phyloP scores from a whole-genome alignment of 2,329 filamentous ascomycete species.

The Aquanectria penicillioides region DNA sequence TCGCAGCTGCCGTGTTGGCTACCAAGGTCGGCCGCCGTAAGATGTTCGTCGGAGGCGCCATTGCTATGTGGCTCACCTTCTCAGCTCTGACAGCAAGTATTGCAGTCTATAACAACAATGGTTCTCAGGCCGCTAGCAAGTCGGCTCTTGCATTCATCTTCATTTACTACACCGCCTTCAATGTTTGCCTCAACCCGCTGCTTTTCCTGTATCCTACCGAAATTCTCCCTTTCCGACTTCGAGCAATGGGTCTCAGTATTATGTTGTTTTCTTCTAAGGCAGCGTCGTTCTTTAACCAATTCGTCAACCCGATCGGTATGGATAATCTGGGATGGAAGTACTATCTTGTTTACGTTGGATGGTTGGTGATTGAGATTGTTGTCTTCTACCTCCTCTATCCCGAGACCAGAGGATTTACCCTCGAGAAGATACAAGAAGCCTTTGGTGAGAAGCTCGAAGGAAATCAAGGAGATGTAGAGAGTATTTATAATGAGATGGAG shows the following conservation, averaged over 20 bases:
- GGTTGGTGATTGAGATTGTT: constrained; percentile 33
- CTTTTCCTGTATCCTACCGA: constrained; percentile 24
- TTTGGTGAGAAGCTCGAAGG: constrained; percentile 24
- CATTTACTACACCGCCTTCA: constrained; percentile 28
- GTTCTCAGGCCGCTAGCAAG: constrained; percentile 24
- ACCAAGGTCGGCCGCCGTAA: constrained; percentile 24
- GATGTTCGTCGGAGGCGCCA: constrained; percentile 25
- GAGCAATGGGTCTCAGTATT: constrained; percentile 27
- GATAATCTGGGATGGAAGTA: constrained; percentile 31
- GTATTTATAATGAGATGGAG: constrained; percentile 13
- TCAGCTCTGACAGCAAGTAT: constrained; percentile 25
- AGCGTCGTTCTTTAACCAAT: constrained; percentile 29
- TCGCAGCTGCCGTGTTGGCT: constrained; percentile 20
- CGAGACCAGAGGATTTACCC: constrained; percentile 53
- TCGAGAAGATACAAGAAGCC: constrained; percentile 26
- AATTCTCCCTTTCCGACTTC: constrained; percentile 27
- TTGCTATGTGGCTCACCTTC: constrained; percentile 28
- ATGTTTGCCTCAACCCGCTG: constrained; percentile 27
- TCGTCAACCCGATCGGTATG: constrained; percentile 40
- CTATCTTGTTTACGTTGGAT: constrained; percentile 38
- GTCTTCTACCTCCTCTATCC: constrained; percentile 54
- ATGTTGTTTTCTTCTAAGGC: constrained; percentile 26
- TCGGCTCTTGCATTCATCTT: constrained; percentile 29
- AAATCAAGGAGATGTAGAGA: neutral
- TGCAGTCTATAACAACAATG: constrained; percentile 24